Base-by-base conservation (phyloP, 1,284 basidiomycete genomes). In the Xerocomus minutiporus region DNA sequence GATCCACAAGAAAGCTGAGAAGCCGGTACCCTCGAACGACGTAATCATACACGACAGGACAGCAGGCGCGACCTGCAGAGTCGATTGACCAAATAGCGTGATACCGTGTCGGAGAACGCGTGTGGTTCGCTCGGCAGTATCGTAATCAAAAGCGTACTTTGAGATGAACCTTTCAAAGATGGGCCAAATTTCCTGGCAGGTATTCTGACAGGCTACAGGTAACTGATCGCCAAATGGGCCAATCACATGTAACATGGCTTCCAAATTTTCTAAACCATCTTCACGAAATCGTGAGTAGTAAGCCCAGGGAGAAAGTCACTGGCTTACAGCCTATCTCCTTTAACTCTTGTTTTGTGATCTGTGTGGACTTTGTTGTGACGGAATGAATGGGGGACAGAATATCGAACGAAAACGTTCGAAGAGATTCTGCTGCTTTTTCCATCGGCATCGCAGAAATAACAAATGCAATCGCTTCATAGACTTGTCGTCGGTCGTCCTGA, bases 381-480 rank as follows among this genome's bases (percentile, higher is more conserved):
- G 80, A 75, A 65, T 92, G 88, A 9, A 95, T 80, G 60, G 86
- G 83, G 15, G 78, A 72, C 48, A 88, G 65, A 60, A 89, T 84
- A 61, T 88, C 88, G 51, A 86, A 76, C 11, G 88, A 82, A 69
- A 99, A 98, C 17, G 86, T 86, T 60, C 86, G 83, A 45, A 99
- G 77, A 0, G 89, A 91, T 57, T 85, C 80, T 2, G 93, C 91
- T 11, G 92, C 91, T 59, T 84, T 83, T 49, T 88, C 85, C 78
- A 87, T 84, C 1, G 89, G 85, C 91, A 98, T 95, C 1, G 86
- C 89, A 29, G 88, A 89, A 55, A 99, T 95, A 53, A 99, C 91
- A 70, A 93, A 87, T 2, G 92, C 94, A 53, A 99, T 93, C 4
- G 94, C 96, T 68, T 97, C 93, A 63, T 94, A 95, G 15, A 99